phyloP scores from a whole-genome alignment of 106 monocot species.

The Dioscorea dumetorum region DNA sequence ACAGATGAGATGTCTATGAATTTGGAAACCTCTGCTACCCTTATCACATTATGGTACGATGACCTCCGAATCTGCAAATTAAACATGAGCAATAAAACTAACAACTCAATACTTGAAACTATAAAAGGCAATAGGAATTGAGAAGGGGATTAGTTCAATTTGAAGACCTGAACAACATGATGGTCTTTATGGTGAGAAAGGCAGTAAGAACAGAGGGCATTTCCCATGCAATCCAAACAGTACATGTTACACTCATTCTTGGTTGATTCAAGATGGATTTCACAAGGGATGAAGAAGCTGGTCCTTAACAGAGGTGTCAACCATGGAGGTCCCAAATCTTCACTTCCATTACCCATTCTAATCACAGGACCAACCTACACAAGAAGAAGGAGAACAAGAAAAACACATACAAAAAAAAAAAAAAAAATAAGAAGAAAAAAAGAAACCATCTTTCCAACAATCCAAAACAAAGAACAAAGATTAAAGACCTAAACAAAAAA shows the following conservation, averaged over 20 bases:
- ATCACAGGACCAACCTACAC: slow-evolving; percentile 55
- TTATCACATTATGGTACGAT: slow-evolving; percentile 94
- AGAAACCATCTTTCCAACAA: not conserved
- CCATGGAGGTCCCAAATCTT: slow-evolving; percentile 73
- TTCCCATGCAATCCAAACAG: slow-evolving; percentile 77
- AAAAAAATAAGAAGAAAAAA: too few species aligned
- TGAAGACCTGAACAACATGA: slow-evolving; percentile 71
- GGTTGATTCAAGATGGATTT: slow-evolving; percentile 48
- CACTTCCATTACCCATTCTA: slow-evolving; percentile 26
- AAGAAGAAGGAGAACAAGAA: too few species aligned
- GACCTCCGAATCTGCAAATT: slow-evolving; percentile 67
- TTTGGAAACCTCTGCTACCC: slow-evolving; percentile 91
- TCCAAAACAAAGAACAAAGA: not conserved
- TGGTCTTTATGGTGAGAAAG: slow-evolving; percentile 70
- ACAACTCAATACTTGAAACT: too few species aligned
- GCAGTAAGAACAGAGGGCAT: slow-evolving; percentile 85
- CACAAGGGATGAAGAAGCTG: slow-evolving; percentile 68
- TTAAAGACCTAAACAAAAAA: not conserved
- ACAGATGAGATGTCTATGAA: slow-evolving; percentile 87
- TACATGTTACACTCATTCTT: slow-evolving; percentile 95
- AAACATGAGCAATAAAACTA: not conserved
- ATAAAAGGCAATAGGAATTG: too few species aligned
- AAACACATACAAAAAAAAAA: too few species aligned
- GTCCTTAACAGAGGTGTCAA: slow-evolving; percentile 69
- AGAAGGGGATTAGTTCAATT: too few species aligned